Conservation (phyloP, 768 basidiomycete species). For the Panellus pusillus region DNA sequence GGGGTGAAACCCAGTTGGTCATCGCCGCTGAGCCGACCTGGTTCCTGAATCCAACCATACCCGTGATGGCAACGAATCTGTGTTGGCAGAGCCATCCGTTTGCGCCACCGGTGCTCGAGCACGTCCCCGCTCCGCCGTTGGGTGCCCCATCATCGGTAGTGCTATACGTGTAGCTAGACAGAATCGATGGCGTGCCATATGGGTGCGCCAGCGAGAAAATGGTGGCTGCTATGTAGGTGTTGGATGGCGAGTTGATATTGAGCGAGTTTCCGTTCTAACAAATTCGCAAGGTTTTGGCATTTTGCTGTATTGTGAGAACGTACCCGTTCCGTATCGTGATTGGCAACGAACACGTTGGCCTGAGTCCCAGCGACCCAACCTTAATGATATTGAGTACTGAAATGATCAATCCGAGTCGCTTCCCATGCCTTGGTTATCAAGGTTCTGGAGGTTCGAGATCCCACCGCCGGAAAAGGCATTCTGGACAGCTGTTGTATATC, state of each 20-base stretch:
- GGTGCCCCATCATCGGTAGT: slow-evolving; percentile 58
- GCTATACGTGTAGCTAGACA: slow-evolving; percentile 58
- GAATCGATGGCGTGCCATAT: slow-evolving; percentile 64
- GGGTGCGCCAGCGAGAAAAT: slow-evolving; percentile 69
- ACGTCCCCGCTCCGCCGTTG: slow-evolving; percentile 51
- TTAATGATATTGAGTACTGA: slow-evolving; percentile 19
- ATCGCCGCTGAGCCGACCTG: slow-evolving; percentile 51
- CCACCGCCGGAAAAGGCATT: slow-evolving; percentile 52
- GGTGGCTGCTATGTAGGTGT: slow-evolving; percentile 58
- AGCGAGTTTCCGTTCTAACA: slow-evolving; percentile 51
- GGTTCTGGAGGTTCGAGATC: slow-evolving; percentile 50
- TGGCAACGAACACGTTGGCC: slow-evolving; percentile 67
- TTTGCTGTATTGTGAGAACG: slow-evolving; percentile 7
- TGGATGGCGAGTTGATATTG: slow-evolving; percentile 60
- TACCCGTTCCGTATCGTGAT: slow-evolving; percentile 70
- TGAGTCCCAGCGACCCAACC: slow-evolving; percentile 56
- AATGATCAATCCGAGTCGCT: background rate
- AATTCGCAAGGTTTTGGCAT: background rate
- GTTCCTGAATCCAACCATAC: slow-evolving; percentile 68
- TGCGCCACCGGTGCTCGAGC: slow-evolving; percentile 48
- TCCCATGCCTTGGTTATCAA: slow-evolving; percentile 56
- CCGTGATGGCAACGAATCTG: slow-evolving; percentile 54
- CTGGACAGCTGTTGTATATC: slow-evolving; percentile 54
- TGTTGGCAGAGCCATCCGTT: slow-evolving; percentile 71
- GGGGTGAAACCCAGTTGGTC: slow-evolving; percentile 58